Conservation (phyloP, 176 grass and related monocot species). For the Zea luxurians region DNA sequence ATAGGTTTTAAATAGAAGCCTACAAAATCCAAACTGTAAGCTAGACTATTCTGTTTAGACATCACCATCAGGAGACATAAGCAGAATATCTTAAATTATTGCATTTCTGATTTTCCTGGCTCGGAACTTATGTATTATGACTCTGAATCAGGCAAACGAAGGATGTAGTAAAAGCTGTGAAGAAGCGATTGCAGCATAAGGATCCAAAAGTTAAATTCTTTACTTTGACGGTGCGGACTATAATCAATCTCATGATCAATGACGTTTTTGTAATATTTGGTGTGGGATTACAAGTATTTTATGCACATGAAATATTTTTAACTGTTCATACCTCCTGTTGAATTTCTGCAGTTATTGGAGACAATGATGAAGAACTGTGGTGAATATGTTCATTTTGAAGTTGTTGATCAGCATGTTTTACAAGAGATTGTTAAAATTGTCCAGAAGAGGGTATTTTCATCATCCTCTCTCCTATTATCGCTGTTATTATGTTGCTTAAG, state of each 20-base stretch:
- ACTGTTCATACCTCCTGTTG: neutral
- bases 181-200: slow-evolving; percentile 86
- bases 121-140: slow-evolving; percentile 18
- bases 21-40: neutral
- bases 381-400: slow-evolving; percentile 79
- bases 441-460: slow-evolving; percentile 67
- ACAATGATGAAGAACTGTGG: slow-evolving; percentile 96
- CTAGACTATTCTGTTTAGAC: neutral
- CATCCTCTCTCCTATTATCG: slow-evolving; percentile 2
- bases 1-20: neutral
- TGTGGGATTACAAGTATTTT: slow-evolving; percentile 4
- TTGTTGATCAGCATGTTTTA: slow-evolving; percentile 72
- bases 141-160: slow-evolving; percentile 78
- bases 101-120: slow-evolving; percentile 21
- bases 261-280: slow-evolving; percentile 16
- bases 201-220: slow-evolving; percentile 84
- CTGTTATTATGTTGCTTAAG: neutral
- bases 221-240: slow-evolving; percentile 63
- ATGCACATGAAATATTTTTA: neutral
- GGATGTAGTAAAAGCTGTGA: slow-evolving; percentile 82
- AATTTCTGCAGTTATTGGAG: slow-evolving; percentile 74
- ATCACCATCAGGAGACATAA: neutral
- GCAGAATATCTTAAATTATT: neutral
- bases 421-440: slow-evolving; percentile 94
- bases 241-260: slow-evolving; percentile 2